Evolutionary conservation across 148 eudicot genomes (phyloP), one percentile per base, ranked within the genome.

Genomic region (Vaccinium myrtillus): DNA sequence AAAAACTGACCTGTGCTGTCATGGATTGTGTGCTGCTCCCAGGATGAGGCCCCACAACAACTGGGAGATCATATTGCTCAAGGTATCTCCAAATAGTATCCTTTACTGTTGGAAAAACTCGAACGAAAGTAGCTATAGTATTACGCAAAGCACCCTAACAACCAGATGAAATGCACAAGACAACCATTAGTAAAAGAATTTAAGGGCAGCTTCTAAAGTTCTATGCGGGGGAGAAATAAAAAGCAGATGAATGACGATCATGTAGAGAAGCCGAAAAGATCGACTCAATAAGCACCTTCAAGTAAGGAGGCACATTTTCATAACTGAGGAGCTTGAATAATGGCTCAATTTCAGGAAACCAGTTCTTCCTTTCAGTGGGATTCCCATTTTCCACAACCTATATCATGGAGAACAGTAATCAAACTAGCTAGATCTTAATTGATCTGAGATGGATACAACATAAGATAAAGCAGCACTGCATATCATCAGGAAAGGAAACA

Each of bases 41-140:
- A 84, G 84, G 88, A 85, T 91, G 94, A 87, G 98, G 90, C 61
- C 94, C 95, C 85, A 92, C 94, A 82, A 97, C 98, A 63, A 97
- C 99, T 71, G 98, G 99, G 79, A 97, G 93, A 92, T 97, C 99
- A 86, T 97, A 97, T 82, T 93, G 98, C 92, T 97, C 96, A 87
- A 97, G 94, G 84, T 87, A 97, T 85, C 89, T 92, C 99, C 99
- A 97, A 63, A 94, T 93, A 70, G 92, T 88, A 87, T 91, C 99
- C 90, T 95, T 95, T 83, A 95, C 84, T 83, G 86, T 79, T 32
- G 99, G 98, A 85, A 93, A 90, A 85, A 95, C 95, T 83, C 85
- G 92, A 83, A 93, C 87, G 69, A 97, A 94, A 43, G 94, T 83
- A 86, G 94, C 87, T 39, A 97, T 95, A 70, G 95, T 89, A 81